Conservation (phyloP, 495 filamentous ascomycete genomes). For the Podospora pseudopauciseta region DNA sequence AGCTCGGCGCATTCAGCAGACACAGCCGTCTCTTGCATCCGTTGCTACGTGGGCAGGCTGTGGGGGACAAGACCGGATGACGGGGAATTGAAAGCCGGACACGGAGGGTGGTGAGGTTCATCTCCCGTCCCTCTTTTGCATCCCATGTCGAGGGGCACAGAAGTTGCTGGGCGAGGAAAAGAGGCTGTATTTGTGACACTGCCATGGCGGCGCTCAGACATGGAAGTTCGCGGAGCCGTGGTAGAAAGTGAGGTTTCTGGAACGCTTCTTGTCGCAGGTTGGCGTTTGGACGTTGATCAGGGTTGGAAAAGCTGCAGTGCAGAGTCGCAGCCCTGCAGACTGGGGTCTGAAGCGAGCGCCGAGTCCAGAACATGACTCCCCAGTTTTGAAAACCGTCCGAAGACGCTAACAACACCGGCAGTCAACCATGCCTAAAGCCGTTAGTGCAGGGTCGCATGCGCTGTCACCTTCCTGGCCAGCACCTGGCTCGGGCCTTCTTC, state of each 20-base stretch:
- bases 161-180: slow-evolving; percentile 3
- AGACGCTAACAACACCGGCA: slow-evolving; percentile 8
- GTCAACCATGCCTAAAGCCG: slow-evolving; percentile 1
- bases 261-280: slow-evolving; percentile 32
- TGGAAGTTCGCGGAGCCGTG: slow-evolving; percentile 27
- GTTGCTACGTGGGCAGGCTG: slow-evolving; percentile 12
- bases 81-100: slow-evolving; percentile 15
- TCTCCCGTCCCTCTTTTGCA: background rate
- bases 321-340: slow-evolving; percentile 13
- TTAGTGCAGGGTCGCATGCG: slow-evolving; percentile 2
- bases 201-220: slow-evolving; percentile 30
- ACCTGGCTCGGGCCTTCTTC: slow-evolving; percentile 10
- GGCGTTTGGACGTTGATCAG: slow-evolving; percentile 29
- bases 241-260: slow-evolving; percentile 26
- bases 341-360: slow-evolving; percentile 7
- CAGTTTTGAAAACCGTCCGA: slow-evolving; percentile 5
- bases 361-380: slow-evolving; percentile 10
- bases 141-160: slow-evolving; percentile 5
- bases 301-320: slow-evolving; percentile 6
- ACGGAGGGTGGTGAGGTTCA: slow-evolving; percentile 2
- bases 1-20: slow-evolving; percentile 4
- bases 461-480: background rate
- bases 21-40: slow-evolving; percentile 20
- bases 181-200: slow-evolving; percentile 20
- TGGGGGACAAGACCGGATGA: slow-evolving; percentile 18